phyloP scores from a whole-genome alignment of 1,284 basidiomycete species.

The Schizophyllum amplum region DNA sequence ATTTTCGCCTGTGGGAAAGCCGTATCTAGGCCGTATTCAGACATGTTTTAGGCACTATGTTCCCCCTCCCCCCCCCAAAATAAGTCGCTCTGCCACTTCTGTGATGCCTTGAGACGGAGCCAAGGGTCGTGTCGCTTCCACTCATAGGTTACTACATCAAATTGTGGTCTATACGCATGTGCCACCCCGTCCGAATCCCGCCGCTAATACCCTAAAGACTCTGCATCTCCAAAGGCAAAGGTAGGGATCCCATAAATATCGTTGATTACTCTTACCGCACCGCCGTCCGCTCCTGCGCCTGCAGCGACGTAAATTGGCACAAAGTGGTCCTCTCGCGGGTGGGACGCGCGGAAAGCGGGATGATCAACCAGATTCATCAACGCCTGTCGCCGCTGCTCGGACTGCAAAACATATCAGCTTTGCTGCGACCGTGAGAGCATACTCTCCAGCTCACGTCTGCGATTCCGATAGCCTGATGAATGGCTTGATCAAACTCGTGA shows the following conservation, averaged over 20 bases:
- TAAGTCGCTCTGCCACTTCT: no score
- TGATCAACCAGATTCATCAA: conserved; percentile 43
- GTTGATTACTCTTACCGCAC: conserved; percentile 38
- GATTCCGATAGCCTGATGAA: conserved; percentile 44
- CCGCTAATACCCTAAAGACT: background rate
- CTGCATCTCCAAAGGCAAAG: conserved; percentile 51
- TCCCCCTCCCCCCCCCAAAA: no score
- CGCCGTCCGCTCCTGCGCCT: conserved; percentile 53
- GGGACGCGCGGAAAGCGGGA: conserved; percentile 50
- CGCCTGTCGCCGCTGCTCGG: conserved; percentile 20
- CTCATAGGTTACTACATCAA: no score
- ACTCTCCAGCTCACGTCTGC: conserved; percentile 34
- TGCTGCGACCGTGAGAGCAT: background rate
- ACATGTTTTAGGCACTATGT: no score
- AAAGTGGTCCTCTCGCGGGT: conserved; percentile 69
- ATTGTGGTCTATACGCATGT: background rate
- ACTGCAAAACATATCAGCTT: background rate
- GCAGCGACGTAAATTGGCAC: conserved; percentile 66
- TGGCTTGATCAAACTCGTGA: conserved; percentile 52
- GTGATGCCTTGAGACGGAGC: no score
- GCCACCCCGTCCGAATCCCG: background rate
- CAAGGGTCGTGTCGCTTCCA: no score
- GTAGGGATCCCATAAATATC: conserved; percentile 51
- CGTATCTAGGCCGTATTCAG: no score
- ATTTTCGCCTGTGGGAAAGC: no score